These are phyloP conservation scores for Penicillium malachiteum DNA, from an alignment of 495 filamentous ascomycete genomes.

Conservation along the genomic window DNA sequence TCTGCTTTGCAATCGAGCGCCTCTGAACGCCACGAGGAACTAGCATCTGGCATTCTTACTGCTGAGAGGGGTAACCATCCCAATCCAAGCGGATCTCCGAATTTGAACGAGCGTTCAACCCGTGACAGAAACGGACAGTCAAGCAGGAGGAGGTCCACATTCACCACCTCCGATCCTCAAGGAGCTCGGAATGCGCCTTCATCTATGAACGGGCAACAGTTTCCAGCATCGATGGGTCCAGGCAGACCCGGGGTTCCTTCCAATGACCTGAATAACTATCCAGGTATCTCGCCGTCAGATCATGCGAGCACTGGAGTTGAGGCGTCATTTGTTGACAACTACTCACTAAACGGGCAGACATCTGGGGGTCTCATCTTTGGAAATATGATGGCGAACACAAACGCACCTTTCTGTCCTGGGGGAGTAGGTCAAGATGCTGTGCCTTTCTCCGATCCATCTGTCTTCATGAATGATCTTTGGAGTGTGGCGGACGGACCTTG, in stretches of 20 bases:
- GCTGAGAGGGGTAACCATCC: not conserved
- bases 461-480: conserved; percentile 36
- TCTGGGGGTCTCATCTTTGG: conserved; percentile 28
- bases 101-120: not conserved
- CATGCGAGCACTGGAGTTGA: conserved; percentile 1
- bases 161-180: not conserved
- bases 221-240: not conserved
- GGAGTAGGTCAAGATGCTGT: conserved; percentile 15
- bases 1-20: conserved; percentile 22
- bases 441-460: conserved; percentile 20
- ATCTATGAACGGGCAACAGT: not conserved
- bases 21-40: not conserved
- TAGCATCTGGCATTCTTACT: too few relatives aligned
- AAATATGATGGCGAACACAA: conserved; percentile 13
- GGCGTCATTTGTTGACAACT: conserved; percentile 1
- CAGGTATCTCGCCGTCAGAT: not conserved
- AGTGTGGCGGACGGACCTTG: conserved; percentile 44
- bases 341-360: conserved; percentile 5
- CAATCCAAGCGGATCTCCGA: not conserved
- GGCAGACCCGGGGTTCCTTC: not conserved
- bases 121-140: not conserved
- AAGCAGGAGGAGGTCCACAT: not conserved
- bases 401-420: conserved; percentile 14
- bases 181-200: not conserved
- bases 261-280: not conserved